These are phyloP conservation scores for Russula virescens DNA, from an alignment of 768 basidiomycete genomes.

Conservation along the genomic window DNA sequence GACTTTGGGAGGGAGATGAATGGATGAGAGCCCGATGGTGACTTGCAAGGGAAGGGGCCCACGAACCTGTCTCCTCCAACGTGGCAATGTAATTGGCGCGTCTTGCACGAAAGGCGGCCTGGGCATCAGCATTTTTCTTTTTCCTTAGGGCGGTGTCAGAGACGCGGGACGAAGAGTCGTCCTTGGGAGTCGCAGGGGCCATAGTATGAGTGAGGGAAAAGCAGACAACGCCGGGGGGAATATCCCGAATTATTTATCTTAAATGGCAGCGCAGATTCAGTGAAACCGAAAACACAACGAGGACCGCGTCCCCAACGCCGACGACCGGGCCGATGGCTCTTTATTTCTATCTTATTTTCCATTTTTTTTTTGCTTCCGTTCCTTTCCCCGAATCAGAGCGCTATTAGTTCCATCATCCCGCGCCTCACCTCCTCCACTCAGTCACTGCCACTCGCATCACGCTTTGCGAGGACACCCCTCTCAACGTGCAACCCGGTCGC, in stretches of 20 bases:
- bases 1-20: constrained; percentile 39
- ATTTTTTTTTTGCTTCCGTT: constrained; percentile 18
- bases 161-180: constrained; percentile 38
- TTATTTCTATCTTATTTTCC: neutral
- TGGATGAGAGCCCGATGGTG: constrained; percentile 19
- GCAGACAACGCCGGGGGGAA: constrained; percentile 23
- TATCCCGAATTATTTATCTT: constrained; percentile 26
- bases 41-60: constrained; percentile 10
- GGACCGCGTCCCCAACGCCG: constrained; percentile 34
- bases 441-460: neutral
- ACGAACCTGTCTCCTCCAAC: constrained; percentile 67
- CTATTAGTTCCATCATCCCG: neutral
- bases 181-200: constrained; percentile 33
- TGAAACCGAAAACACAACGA: constrained; percentile 56
- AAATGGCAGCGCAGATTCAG: constrained; percentile 52
- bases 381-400: neutral
- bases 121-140: constrained; percentile 88
- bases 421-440: constrained; percentile 15
- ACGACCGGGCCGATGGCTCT: constrained; percentile 8
- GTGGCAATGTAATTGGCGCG: constrained; percentile 85
- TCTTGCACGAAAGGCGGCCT: constrained; percentile 77
- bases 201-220: constrained; percentile 26
- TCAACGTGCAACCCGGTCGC: neutral
- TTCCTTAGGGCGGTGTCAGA: constrained; percentile 70
- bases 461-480: neutral